Evolutionary conservation across 768 basidiomycete genomes (phyloP).

Genomic region (Steccherinum ochraceum): DNA sequence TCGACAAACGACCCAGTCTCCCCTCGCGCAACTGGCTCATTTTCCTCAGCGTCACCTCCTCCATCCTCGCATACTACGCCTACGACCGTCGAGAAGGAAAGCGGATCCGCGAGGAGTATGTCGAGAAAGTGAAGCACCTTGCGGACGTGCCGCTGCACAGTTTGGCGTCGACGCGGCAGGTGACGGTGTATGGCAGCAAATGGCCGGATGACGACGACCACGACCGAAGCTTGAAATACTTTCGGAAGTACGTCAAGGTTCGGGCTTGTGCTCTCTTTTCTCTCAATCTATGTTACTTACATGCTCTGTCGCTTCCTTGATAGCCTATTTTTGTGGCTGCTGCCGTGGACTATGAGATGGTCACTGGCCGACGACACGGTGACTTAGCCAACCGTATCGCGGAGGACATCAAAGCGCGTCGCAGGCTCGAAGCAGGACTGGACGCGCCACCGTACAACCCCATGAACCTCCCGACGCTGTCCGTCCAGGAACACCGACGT

Average conservation of each 20-base stretch:
- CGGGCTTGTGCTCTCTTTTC: conserved; percentile 19
- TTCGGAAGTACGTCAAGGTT: conserved; percentile 97
- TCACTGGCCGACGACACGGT: conserved; percentile 77
- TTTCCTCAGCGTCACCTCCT: conserved; percentile 74
- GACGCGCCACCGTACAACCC: conserved; percentile 40
- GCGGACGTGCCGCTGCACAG: conserved; percentile 61
- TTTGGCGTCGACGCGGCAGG: conserved; percentile 65
- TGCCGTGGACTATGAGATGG: conserved; percentile 86
- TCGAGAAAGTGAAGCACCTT: conserved; percentile 74
- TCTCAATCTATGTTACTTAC: conserved; percentile 8
- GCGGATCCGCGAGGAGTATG: conserved; percentile 68
- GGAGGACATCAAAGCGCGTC: conserved; percentile 61
- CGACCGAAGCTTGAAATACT: conserved; percentile 78
- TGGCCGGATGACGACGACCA: conserved; percentile 96
- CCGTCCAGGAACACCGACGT: conserved; percentile 44
- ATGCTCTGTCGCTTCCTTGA: conserved; percentile 9
- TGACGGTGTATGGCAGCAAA: conserved; percentile 81
- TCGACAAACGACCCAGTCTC: conserved; percentile 77
- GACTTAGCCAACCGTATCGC: conserved; percentile 76
- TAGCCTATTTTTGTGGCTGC: conserved; percentile 94
- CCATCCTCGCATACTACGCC: conserved; percentile 64
- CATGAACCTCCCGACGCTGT: conserved; percentile 45
- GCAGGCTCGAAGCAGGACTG: conserved; percentile 62
- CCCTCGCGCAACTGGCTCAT: conserved; percentile 95
- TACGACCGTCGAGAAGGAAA: conserved; percentile 87